A percentile compares a stretch with the other conserved stretches of the same genome.
Conservation (phyloP, 2,329 filamentous ascomycete genomes). For the Nemania abortiva region DNA sequence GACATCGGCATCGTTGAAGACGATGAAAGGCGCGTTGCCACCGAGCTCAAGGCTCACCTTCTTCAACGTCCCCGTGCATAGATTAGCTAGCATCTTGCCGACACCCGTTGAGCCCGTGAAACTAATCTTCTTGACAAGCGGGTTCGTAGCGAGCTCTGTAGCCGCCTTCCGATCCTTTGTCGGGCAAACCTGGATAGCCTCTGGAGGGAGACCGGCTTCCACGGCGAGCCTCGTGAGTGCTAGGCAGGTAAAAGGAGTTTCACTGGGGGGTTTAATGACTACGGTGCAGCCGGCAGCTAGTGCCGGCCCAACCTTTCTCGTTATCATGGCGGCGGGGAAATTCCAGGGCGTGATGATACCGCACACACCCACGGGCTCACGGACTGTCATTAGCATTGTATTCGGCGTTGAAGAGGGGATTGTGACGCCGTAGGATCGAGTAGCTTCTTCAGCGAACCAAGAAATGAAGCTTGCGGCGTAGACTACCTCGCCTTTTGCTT, state of each 20-base stretch:
- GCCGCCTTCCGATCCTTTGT: not conserved
- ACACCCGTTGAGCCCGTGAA: conserved; percentile 73
- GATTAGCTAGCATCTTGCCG: conserved; percentile 72
- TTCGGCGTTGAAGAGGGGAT: conserved; percentile 70
- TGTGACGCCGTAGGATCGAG: conserved; percentile 68
- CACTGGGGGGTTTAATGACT: conserved; percentile 53
- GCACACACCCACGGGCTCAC: conserved; percentile 75
- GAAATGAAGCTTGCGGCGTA: conserved; percentile 72
- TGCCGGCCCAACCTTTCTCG: conserved; percentile 61
- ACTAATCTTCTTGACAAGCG: conserved; percentile 76
- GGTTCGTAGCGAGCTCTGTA: conserved; percentile 70
- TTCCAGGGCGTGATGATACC: conserved; percentile 71
- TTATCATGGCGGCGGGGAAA: conserved; percentile 69
- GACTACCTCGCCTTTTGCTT: conserved; percentile 68
- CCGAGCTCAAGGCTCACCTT: conserved; percentile 75
- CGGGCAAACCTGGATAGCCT: not conserved
- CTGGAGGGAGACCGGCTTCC: conserved; percentile 46
- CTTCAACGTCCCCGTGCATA: conserved; percentile 76
- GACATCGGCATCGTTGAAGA: conserved; percentile 80
- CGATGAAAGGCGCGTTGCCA: conserved; percentile 81
- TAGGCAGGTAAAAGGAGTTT: conserved; percentile 53
- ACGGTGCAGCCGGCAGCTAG: conserved; percentile 56
- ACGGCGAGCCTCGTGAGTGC: conserved; percentile 51
- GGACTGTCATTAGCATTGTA: conserved; percentile 72
- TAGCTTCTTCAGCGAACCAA: conserved; percentile 74